These are phyloP conservation scores for Falciphora oryzae DNA, from an alignment of 2,329 filamentous ascomycete species.

Conservation along the genomic window DNA sequence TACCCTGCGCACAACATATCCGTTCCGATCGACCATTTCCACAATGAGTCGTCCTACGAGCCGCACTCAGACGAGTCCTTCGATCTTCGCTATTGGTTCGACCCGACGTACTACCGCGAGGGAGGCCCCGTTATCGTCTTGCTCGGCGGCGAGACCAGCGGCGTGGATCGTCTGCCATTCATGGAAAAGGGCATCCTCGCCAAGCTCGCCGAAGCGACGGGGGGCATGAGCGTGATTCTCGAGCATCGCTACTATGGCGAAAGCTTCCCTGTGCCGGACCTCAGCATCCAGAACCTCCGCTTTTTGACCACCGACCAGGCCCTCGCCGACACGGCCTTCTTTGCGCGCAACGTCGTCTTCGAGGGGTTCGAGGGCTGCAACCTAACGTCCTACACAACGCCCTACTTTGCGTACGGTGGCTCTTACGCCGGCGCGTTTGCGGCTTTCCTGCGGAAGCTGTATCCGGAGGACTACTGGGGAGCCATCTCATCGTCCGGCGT, in stretches of 20 bases:
- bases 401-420: slow-evolving; percentile 74
- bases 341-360: slow-evolving; percentile 66
- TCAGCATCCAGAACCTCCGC: slow-evolving; percentile 62
- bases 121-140: slow-evolving; percentile 79
- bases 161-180: slow-evolving; percentile 49
- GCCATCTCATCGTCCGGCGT: slow-evolving; percentile 76
- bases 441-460: slow-evolving; percentile 67
- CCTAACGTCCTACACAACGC: slow-evolving; percentile 53
- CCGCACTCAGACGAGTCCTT: slow-evolving; percentile 66
- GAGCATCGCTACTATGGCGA: slow-evolving; percentile 83
- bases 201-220: slow-evolving; percentile 62
- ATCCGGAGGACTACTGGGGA: slow-evolving; percentile 72
- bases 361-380: slow-evolving; percentile 62
- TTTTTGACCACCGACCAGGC: slow-evolving; percentile 81
- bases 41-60: slow-evolving; percentile 69
- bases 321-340: slow-evolving; percentile 73
- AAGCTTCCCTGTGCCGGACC: slow-evolving; percentile 62
- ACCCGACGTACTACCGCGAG: slow-evolving; percentile 64
- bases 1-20: slow-evolving; percentile 10
- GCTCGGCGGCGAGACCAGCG: slow-evolving; percentile 37
- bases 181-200: slow-evolving; percentile 73
- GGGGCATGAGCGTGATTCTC: slow-evolving; percentile 71
- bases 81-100: slow-evolving; percentile 75
- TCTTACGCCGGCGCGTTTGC: slow-evolving; percentile 77
- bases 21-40: slow-evolving; percentile 70